Base-by-base conservation (phyloP, 1,139 yeast species). In the Eremothecium cymbalariae region DNA sequence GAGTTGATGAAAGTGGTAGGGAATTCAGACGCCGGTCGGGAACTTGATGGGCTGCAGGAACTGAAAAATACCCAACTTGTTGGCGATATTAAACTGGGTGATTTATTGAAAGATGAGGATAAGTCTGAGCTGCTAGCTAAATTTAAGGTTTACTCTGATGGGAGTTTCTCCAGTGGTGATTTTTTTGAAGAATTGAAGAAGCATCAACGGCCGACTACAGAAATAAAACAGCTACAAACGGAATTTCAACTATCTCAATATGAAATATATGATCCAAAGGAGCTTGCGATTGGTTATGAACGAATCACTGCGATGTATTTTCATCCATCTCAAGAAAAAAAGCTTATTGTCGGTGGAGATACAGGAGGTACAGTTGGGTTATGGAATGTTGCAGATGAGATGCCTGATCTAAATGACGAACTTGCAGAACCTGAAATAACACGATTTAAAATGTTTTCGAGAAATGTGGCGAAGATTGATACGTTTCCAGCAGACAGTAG, bases 321-420 rank as follows among this genome's bases (percentile, higher is more conserved):
- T 55, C 96, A 88, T 56, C 95, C 96, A 0, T 60, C 82, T 0
- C 58, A 57, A 1, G 68, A 67, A 1, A 75, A 77, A 45, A 67
- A 82, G 43, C 54, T 90, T 3, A 67, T 85, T 2, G 56, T 83
- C 27, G 96, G 88, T 0, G 97, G 96, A 31, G 97, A 90, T 58
- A 83, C 86, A 14, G 63, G 65, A 12, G 97, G 97, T 5, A 72
- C 77, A 44, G 60, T 86, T 33, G 96, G 96, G 0, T 67, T 88
- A n/a, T 90, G 96, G 96, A 77, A 88, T 25, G 78, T 82, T 2
- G 75, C 74, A 43, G 49, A 51, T 16, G 48, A 45, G 25, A 45
- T 40, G 17, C 43, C 46, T 13, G 74, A 68, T 25, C 11, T 12
- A 15, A 66, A 64, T 8, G 63, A 51, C 15, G 63, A 53, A 15